A percentile compares a stretch with the other conserved stretches of the same genome.
phyloP scores from a whole-genome alignment of 2,329 filamentous ascomycete genomes.

The Cercospora citrullina region DNA sequence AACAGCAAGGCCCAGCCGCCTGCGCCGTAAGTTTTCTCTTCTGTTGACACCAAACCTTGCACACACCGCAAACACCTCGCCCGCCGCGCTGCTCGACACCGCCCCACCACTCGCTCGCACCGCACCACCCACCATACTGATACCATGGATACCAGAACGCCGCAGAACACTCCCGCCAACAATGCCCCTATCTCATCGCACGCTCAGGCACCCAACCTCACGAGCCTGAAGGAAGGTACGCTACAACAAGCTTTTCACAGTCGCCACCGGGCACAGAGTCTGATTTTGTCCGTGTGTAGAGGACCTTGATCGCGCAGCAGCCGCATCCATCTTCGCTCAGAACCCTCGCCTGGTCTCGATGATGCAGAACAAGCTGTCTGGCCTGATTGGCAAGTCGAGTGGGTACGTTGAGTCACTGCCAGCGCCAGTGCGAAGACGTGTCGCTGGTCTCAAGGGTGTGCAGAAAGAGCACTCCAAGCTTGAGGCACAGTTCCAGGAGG shows the following conservation, averaged over 20 bases:
- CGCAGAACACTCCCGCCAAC: slow-evolving; percentile 94
- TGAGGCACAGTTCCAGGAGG: slow-evolving; percentile 97
- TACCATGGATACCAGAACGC: slow-evolving; percentile 65
- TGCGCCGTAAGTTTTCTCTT: slow-evolving; percentile 18
- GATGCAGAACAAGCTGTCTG: slow-evolving; percentile 95
- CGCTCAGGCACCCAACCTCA: slow-evolving; percentile 89
- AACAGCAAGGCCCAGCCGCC: slow-evolving; percentile 8
- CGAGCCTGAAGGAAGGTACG: slow-evolving; percentile 96
- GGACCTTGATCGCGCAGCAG: slow-evolving; percentile 82
- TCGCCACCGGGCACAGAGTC: slow-evolving; percentile 12
- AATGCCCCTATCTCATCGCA: slow-evolving; percentile 97
- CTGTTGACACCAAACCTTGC: not conserved
- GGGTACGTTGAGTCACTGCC: slow-evolving; percentile 98
- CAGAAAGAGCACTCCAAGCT: slow-evolving; percentile 99
- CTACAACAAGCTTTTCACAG: slow-evolving; percentile 4
- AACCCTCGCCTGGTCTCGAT: slow-evolving; percentile 94
- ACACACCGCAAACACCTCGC: not conserved
- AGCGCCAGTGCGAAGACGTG: slow-evolving; percentile 82
- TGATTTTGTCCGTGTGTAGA: slow-evolving; percentile 56
- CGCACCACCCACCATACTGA: slow-evolving; percentile 29
- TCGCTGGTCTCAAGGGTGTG: slow-evolving; percentile 93
- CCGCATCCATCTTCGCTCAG: slow-evolving; percentile 90
- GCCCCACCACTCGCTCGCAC: slow-evolving; percentile 1
- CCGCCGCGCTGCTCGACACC: not conserved
- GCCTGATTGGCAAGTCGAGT: slow-evolving; percentile 89